Conservation (phyloP, 306 rosid species). For the Canavalia gladiata region DNA sequence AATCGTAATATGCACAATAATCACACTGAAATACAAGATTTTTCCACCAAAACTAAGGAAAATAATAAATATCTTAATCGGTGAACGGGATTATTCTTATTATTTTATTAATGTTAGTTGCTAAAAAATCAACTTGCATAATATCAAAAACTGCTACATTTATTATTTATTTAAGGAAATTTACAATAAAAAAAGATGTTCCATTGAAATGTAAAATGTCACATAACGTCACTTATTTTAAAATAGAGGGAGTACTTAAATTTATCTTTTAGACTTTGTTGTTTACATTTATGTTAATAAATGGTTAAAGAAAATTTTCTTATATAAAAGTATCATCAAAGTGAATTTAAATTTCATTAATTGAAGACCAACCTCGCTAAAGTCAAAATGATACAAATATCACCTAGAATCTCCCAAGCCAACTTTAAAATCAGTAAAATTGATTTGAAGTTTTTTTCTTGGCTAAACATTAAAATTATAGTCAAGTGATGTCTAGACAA, state of each 20-base stretch:
- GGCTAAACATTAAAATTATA: neutral
- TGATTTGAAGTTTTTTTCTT: neutral
- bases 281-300: neutral
- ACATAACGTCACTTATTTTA: no score
- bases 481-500: neutral
- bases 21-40: neutral
- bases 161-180: neutral
- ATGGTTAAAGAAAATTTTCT: neutral
- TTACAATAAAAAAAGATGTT: neutral
- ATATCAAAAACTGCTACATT: no score
- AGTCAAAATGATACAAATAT: neutral
- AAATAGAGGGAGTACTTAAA: no score
- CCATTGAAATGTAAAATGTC: no score
- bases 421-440: neutral
- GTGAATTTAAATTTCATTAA: neutral
- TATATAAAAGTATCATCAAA: neutral
- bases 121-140: no score
- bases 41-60: no score
- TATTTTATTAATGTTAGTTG: no score
- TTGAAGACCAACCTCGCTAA: neutral
- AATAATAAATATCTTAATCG: no score
- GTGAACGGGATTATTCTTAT: no score
- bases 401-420: slow-evolving; percentile 14
- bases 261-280: neutral
- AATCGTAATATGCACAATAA: neutral